Evolutionary conservation across 345 rosid genomes (phyloP), one percentile per base, ranked within the genome.

Genomic region (Anastatica hierochuntica): DNA sequence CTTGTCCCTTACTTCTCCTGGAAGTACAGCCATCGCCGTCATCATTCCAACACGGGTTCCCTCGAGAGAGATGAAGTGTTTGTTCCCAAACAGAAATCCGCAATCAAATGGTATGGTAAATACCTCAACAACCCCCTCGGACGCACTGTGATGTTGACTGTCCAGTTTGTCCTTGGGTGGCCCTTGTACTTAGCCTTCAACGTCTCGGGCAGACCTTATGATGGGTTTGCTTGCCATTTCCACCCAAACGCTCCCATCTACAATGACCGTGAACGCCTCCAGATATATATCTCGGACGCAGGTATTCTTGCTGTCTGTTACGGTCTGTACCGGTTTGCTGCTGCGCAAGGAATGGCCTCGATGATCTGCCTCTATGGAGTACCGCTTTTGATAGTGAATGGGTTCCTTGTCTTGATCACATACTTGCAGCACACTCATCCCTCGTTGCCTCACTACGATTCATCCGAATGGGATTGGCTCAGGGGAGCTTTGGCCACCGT

Each of bases 1-100:
- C 78, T 87, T 12, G 88, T 84, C 36, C 98, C 98, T 10, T 87
- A 82, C 79, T 90, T 90, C 64, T 90, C 98, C 1, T 90, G 88
- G 88, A 90, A 90, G 31, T 74, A 79, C 45, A 90, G 96, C 66
- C 98, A 90, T 36, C 87, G 96, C 2, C 96, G 96, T 37, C 98
- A 90, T 53, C 96, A 90, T 44, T 84, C 96, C 20, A 90, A 90
- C 65, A 90, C 88, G 0, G 95, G 85, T 0, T 90, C 98, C 2
- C 79, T 90, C 4, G 95, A 84, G 0, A 63, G 79, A 1, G 98
- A 87, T 18, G 98, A 90, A 66, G 96, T 90, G 16, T 87, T 82
- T 33, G 95, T 87, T 23, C 96, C 98, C 1, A 87, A 79, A 66
- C 49, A 71, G 58, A 84, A 81, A 60, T 49, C 75, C 0, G 43